Evolutionary conservation across 2,329 filamentous ascomycete species (phyloP).

Genomic region (Ophiosphaerella narmari): DNA sequence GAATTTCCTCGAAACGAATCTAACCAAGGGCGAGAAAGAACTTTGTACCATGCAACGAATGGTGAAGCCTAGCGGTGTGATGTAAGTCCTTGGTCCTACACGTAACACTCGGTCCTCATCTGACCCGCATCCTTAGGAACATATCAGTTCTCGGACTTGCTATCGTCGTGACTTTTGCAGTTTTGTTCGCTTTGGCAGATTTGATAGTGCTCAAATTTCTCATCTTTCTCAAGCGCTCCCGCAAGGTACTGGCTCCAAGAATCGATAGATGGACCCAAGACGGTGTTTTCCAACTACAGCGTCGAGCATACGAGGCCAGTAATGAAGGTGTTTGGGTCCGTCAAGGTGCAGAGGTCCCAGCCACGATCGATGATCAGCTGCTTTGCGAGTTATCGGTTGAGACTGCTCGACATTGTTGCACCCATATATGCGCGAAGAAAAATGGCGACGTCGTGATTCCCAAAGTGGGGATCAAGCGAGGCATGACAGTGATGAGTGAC

Average conservation of each 20-base stretch:
- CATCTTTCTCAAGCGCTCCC: constrained; percentile 19
- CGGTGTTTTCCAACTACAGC: constrained; percentile 30
- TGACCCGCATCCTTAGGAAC: constrained; percentile 11
- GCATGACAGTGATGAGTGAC: constrained; percentile 7
- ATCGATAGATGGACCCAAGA: constrained; percentile 35
- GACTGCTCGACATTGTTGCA: constrained; percentile 2
- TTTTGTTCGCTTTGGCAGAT: constrained; percentile 14
- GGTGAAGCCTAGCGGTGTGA: constrained; percentile 22
- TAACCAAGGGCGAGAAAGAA: constrained; percentile 13
- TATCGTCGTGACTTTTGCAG: constrained; percentile 19
- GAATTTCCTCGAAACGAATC: not conserved
- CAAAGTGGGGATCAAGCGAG: constrained; percentile 2
- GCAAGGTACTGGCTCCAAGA: constrained; percentile 19
- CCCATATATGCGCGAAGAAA: constrained; percentile 2
- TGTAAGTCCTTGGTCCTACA: constrained; percentile 8
- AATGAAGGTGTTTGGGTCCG: constrained; percentile 1
- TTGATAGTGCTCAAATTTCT: constrained; percentile 19
- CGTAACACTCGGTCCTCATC: too few species aligned
- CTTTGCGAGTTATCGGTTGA: constrained; percentile 5
- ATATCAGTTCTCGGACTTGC: constrained; percentile 28
- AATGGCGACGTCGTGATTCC: constrained; percentile 2
- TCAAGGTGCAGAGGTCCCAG: constrained; percentile 3
- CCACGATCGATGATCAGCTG: constrained; percentile 6
- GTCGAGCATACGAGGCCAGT: constrained; percentile 24
- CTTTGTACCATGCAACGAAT: constrained; percentile 21